Evolutionary conservation across 1,139 yeast species (phyloP).

Genomic region (Magnusiomyces magnusii): DNA sequence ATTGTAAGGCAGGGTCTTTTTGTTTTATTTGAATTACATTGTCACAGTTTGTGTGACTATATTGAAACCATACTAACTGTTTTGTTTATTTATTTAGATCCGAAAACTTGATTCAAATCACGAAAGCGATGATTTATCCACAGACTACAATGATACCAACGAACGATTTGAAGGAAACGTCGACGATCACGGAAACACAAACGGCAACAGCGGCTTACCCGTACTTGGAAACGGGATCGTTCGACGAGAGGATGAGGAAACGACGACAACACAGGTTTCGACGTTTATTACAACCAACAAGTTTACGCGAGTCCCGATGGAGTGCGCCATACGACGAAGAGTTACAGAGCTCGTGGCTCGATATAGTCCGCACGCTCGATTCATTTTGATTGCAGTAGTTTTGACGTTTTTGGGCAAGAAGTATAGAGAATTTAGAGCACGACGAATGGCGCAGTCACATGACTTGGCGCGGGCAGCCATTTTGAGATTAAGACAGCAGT

Average conservation of each 20-base stretch:
- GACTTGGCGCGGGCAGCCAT: conserved; percentile 31
- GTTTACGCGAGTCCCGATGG: conserved; percentile 31
- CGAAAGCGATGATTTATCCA: conserved; percentile 11
- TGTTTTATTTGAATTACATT: neutral
- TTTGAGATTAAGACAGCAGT: conserved; percentile 33
- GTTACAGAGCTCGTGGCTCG: conserved; percentile 4
- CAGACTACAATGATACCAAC: conserved; percentile 15
- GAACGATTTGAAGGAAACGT: no score
- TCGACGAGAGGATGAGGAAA: conserved; percentile 31
- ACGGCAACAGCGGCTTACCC: conserved; percentile 8
- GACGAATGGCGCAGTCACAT: conserved; percentile 16
- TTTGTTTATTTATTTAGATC: conserved; percentile 12
- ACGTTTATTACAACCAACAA: conserved; percentile 32
- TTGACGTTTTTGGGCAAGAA: neutral
- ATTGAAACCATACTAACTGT: neutral
- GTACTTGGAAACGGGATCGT: neutral
- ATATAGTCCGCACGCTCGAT: conserved; percentile 1
- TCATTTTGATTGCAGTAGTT: neutral
- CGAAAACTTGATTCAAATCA: conserved; percentile 12
- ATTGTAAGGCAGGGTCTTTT: conserved; percentile 72
- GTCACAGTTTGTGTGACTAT: neutral
- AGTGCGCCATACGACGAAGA: conserved; percentile 23
- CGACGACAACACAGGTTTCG: conserved; percentile 24
- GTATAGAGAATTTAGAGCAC: conserved; percentile 16
- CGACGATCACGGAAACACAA: no score